Percentiles rank a stretch among this genome's conserved stretches.
Evolutionary conservation across 2,329 filamentous ascomycete species (phyloP).

Genomic region (Rhynchosporium graminicola): DNA sequence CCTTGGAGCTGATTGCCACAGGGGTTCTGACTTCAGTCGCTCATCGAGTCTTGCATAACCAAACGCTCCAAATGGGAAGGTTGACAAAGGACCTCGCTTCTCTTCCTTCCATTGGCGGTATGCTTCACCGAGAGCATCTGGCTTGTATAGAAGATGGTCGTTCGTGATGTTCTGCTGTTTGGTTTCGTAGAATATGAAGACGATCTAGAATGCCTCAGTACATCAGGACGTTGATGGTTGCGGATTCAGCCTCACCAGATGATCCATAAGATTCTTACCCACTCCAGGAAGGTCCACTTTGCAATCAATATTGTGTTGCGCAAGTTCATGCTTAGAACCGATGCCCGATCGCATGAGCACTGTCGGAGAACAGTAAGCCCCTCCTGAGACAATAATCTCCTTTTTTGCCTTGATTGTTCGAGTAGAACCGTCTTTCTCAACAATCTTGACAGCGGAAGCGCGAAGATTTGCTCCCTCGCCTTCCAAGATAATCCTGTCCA

Average conservation of each 20-base stretch:
- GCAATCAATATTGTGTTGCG: conserved; percentile 50
- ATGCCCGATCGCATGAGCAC: conserved; percentile 51
- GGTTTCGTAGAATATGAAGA: conserved; percentile 63
- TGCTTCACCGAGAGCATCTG: conserved; percentile 51
- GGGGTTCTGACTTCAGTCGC: conserved; percentile 53
- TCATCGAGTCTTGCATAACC: conserved; percentile 63
- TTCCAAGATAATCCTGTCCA: conserved; percentile 54
- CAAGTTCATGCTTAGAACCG: conserved; percentile 45
- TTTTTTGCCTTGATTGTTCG: conserved; percentile 45
- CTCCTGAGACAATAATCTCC: conserved; percentile 52
- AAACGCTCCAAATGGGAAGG: conserved; percentile 64
- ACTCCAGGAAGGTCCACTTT: conserved; percentile 61
- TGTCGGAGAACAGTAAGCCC: conserved; percentile 50
- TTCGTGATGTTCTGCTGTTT: conserved; percentile 53
- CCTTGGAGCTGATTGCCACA: conserved; percentile 55
- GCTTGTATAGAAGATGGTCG: conserved; percentile 58
- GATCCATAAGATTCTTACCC: conserved; percentile 61
- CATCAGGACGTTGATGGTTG: not conserved
- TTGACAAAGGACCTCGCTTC: conserved; percentile 58
- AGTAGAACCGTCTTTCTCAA: conserved; percentile 46
- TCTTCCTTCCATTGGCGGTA: conserved; percentile 58
- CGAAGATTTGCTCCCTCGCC: conserved; percentile 41
- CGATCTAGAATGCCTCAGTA: conserved; percentile 44
- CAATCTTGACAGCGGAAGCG: conserved; percentile 49
- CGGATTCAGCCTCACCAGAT: conserved; percentile 44